These are phyloP conservation scores for Monosporascus sp. DNA, from an alignment of 2,329 filamentous ascomycete genomes.

Conservation along the genomic window DNA sequence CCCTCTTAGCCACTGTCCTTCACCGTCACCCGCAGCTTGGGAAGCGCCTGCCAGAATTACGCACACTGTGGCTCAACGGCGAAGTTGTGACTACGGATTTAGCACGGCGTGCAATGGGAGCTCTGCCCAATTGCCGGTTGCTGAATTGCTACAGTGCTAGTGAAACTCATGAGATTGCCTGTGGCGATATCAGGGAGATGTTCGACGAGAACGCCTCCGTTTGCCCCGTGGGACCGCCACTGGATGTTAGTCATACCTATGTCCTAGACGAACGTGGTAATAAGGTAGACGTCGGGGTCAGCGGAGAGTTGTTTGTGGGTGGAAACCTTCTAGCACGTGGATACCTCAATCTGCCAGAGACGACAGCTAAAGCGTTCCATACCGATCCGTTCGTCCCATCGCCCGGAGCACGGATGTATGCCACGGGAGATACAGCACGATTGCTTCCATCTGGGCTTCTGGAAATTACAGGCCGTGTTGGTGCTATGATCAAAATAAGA, in stretches of 20 bases:
- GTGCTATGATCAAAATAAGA: slow-evolving; percentile 76
- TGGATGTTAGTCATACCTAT: slow-evolving; percentile 65
- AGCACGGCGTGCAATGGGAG: slow-evolving; percentile 61
- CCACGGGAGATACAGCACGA: slow-evolving; percentile 67
- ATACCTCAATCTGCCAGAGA: slow-evolving; percentile 76
- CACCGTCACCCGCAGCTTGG: slow-evolving; percentile 64
- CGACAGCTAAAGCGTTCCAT: slow-evolving; percentile 67
- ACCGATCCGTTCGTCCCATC: slow-evolving; percentile 58
- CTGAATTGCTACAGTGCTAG: slow-evolving; percentile 81
- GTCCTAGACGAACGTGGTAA: slow-evolving; percentile 67
- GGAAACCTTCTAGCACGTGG: slow-evolving; percentile 69
- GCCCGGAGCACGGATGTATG: slow-evolving; percentile 65
- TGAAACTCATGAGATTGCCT: slow-evolving; percentile 77
- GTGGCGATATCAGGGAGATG: slow-evolving; percentile 68
- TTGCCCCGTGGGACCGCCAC: slow-evolving; percentile 68
- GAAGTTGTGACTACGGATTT: slow-evolving; percentile 79
- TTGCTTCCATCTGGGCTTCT: slow-evolving; percentile 63
- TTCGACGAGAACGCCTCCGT: slow-evolving; percentile 58
- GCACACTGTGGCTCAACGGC: slow-evolving; percentile 74
- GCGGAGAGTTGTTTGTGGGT: slow-evolving; percentile 71
- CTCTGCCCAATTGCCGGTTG: slow-evolving; percentile 63
- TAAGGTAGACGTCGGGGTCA: slow-evolving; percentile 55
- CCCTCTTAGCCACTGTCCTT: slow-evolving; percentile 69
- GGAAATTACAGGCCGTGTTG: slow-evolving; percentile 72
- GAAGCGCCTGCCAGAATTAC: slow-evolving; percentile 58